A percentile compares a stretch with the other conserved stretches of the same genome.
phyloP scores from a whole-genome alignment of 108 stramenopile genomes.

The Aurantiochytrium sp. region DNA sequence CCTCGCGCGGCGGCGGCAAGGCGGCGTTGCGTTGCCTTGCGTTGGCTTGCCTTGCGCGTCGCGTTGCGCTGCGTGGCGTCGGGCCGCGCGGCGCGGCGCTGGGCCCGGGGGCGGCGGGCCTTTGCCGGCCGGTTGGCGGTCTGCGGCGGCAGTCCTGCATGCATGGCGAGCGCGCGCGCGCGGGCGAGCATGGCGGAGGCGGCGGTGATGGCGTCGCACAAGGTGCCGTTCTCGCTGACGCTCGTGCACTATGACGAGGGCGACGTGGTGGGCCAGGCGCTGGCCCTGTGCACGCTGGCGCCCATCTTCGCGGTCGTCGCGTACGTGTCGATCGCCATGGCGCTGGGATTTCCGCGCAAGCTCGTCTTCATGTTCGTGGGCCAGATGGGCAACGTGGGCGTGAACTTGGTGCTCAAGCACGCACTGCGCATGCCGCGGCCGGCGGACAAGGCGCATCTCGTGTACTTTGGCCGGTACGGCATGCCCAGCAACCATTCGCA shows the following conservation, averaged over 20 bases:
- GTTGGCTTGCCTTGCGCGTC: too few relatives aligned
- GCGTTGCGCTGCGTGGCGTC: too few relatives aligned
- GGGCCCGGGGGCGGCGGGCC: too few relatives aligned
- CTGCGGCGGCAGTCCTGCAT: too few relatives aligned
- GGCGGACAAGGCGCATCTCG: neutral
- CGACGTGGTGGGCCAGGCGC: neutral
- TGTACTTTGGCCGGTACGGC: constrained; percentile 37
- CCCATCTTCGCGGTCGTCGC: neutral
- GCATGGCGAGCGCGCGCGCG: too few relatives aligned
- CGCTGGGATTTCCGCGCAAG: neutral
- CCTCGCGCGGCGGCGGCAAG: too few relatives aligned
- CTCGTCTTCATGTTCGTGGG: constrained; percentile 12
- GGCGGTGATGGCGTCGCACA: neutral
- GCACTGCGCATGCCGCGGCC: neutral
- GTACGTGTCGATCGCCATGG: neutral
- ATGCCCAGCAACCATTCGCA: constrained; percentile 59
- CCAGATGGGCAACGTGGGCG: constrained; percentile 8
- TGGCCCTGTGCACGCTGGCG: constrained; percentile 15
- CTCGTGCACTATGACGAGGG: neutral
- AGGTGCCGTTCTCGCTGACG: constrained; percentile 16
- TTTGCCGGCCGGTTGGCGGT: too few relatives aligned
- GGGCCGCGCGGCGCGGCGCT: too few relatives aligned
- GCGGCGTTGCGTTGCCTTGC: too few relatives aligned
- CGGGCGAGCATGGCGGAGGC: neutral
- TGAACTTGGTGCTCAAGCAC: constrained; percentile 27